Percentiles rank a stretch among this genome's conserved stretches.
phyloP scores from a whole-genome alignment of 768 basidiomycete genomes.

The Tylopilus cervinicoccineus region DNA sequence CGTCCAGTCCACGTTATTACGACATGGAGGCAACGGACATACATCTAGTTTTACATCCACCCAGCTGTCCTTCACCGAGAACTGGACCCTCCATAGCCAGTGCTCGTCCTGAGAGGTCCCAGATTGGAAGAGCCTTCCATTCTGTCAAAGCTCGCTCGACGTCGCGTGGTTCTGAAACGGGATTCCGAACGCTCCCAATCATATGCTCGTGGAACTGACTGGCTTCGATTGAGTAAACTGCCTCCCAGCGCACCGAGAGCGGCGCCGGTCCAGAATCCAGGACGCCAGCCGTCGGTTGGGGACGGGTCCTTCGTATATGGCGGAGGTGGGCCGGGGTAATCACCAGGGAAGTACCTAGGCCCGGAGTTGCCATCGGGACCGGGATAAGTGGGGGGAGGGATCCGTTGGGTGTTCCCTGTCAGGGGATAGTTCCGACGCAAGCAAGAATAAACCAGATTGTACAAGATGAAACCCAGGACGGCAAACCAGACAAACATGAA shows the following conservation, averaged over 20 bases:
- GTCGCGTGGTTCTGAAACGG: constrained; percentile 27
- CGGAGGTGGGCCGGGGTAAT: constrained; percentile 47
- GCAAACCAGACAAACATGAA: constrained; percentile 58
- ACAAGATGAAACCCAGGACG: constrained; percentile 50
- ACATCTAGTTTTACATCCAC: neutral
- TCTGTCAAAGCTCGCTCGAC: constrained; percentile 40
- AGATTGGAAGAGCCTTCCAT: constrained; percentile 68
- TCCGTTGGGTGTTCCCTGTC: constrained; percentile 29
- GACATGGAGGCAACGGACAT: neutral
- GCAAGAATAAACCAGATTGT: constrained; percentile 57
- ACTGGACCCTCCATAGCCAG: constrained; percentile 75
- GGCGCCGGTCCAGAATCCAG: constrained; percentile 87
- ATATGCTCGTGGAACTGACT: constrained; percentile 34
- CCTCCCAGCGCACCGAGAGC: constrained; percentile 68
- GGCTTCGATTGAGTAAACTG: constrained; percentile 44
- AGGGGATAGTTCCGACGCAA: constrained; percentile 30
- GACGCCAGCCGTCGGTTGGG: constrained; percentile 42
- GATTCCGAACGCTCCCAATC: constrained; percentile 56
- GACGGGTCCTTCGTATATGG: constrained; percentile 48
- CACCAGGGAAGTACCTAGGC: constrained; percentile 52
- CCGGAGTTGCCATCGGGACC: constrained; percentile 25
- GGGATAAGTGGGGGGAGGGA: constrained; percentile 30
- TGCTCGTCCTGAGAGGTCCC: constrained; percentile 70
- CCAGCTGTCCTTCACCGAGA: constrained; percentile 46
- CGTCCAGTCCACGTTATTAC: neutral